Conservation (phyloP, 1,139 yeast species). For the Spathaspora sp. region DNA sequence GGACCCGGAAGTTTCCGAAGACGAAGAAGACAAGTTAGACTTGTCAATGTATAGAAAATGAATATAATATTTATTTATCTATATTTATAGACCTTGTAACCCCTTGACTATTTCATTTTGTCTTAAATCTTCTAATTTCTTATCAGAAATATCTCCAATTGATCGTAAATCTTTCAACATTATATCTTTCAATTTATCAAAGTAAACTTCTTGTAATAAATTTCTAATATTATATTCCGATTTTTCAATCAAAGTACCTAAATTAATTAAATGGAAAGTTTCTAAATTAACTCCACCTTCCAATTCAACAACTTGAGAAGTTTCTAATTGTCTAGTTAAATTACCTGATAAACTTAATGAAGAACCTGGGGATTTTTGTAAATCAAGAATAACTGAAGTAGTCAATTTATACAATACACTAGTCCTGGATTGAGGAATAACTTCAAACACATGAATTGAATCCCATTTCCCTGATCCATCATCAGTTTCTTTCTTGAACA, state of each 20-base stretch:
- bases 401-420: constrained; percentile 72
- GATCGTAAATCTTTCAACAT: constrained; percentile 67
- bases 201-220: constrained; percentile 87
- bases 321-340: constrained; percentile 78
- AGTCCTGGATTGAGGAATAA: constrained; percentile 45
- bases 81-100: constrained; percentile 26
- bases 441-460: constrained; percentile 89
- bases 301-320: constrained; percentile 38
- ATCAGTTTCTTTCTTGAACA: constrained; percentile 71
- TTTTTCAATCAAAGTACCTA: constrained; percentile 86
- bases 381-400: constrained; percentile 81
- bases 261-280: constrained; percentile 73
- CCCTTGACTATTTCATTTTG: constrained; percentile 56
- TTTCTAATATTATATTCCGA: constrained; percentile 86
- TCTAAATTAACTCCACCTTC: constrained; percentile 42
- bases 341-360: constrained; percentile 71
- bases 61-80: constrained; percentile 5
- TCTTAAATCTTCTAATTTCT: constrained; percentile 38
- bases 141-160: constrained; percentile 39
- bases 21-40: constrained; percentile 22
- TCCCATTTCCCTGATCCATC: constrained; percentile 74
- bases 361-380: constrained; percentile 32
- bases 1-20: constrained; percentile 9
- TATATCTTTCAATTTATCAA: constrained; percentile 90
- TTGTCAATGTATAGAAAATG: constrained; percentile 24